Conservation (phyloP, 192 early-diverging fungal species). For the Podila epicladia region DNA sequence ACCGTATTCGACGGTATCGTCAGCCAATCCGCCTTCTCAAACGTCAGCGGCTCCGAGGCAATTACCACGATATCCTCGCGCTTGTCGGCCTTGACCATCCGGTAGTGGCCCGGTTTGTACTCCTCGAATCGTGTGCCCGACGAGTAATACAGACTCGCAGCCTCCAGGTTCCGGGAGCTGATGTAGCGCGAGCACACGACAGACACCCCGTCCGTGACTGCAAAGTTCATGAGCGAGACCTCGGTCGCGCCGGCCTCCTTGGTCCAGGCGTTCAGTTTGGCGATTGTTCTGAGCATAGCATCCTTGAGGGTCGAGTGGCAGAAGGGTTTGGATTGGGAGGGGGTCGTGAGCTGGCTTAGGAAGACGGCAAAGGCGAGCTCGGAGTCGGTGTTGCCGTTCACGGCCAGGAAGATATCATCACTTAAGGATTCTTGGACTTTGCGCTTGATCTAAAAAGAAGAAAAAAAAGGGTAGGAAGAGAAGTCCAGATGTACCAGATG, state of each 20-base stretch:
- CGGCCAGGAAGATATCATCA: conserved; percentile 73
- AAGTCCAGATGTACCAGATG: neutral
- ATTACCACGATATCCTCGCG: conserved; percentile 84
- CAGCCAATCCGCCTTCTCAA: conserved; percentile 82
- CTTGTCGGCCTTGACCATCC: conserved; percentile 72
- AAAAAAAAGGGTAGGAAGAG: conserved; percentile 3
- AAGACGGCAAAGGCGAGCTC: conserved; percentile 86
- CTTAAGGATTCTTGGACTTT: conserved; percentile 66
- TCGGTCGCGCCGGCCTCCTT: conserved; percentile 64
- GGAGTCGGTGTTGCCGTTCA: conserved; percentile 84
- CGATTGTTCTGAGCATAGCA: conserved; percentile 77
- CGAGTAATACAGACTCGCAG: conserved; percentile 78
- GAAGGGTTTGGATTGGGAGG: conserved; percentile 55
- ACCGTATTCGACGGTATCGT: conserved; percentile 78
- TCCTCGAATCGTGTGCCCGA: conserved; percentile 73
- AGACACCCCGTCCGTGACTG: conserved; percentile 77
- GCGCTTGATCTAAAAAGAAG: conserved; percentile 68
- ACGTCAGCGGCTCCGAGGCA: conserved; percentile 83
- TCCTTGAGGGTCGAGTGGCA: conserved; percentile 64
- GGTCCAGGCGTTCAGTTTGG: conserved; percentile 73
- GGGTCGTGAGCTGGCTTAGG: conserved; percentile 67
- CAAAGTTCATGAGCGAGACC: conserved; percentile 78
- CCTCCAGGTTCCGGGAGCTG: conserved; percentile 67
- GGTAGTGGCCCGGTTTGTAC: conserved; percentile 70
- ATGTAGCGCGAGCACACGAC: conserved; percentile 84